These are phyloP conservation scores for Symbiodinium natans DNA, from an alignment of 73 alveolate species.

Conservation along the genomic window DNA sequence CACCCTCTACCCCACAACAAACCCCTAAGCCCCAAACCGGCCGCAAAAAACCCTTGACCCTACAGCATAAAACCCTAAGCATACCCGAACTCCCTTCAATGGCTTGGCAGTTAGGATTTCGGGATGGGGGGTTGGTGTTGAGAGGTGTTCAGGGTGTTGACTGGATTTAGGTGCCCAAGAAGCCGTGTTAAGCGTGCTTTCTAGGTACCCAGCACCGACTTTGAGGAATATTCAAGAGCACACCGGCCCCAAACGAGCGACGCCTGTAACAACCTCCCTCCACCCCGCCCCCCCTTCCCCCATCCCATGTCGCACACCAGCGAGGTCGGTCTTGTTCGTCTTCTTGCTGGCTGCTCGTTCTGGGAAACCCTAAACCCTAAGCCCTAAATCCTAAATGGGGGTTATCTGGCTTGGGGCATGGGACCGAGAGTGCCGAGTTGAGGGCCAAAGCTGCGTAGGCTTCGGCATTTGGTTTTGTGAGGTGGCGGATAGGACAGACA, in stretches of 20 bases:
- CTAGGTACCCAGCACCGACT: too few species aligned
- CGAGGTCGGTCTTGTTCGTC: conserved; percentile 72
- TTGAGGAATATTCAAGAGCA: too few species aligned
- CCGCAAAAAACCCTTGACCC: background rate
- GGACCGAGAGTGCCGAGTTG: too few species aligned
- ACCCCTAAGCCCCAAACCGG: background rate
- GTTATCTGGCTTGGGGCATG: too few species aligned
- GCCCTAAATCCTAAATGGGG: too few species aligned
- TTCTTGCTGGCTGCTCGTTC: background rate
- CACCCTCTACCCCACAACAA: background rate
- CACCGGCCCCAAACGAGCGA: too few species aligned
- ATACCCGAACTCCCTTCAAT: background rate
- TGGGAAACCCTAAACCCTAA: too few species aligned
- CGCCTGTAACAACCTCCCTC: too few species aligned
- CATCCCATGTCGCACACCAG: background rate
- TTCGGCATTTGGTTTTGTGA: too few species aligned
- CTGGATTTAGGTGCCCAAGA: background rate
- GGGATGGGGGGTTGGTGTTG: background rate
- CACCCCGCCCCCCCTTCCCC: too few species aligned
- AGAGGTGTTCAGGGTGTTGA: background rate
- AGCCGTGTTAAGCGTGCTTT: background rate
- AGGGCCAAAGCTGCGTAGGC: too few species aligned
- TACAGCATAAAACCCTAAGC: background rate
- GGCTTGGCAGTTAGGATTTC: background rate
- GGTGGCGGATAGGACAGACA: too few species aligned